These are phyloP conservation scores for Cytospora chrysosperma DNA, from an alignment of 2,329 filamentous ascomycete genomes.

Conservation along the genomic window DNA sequence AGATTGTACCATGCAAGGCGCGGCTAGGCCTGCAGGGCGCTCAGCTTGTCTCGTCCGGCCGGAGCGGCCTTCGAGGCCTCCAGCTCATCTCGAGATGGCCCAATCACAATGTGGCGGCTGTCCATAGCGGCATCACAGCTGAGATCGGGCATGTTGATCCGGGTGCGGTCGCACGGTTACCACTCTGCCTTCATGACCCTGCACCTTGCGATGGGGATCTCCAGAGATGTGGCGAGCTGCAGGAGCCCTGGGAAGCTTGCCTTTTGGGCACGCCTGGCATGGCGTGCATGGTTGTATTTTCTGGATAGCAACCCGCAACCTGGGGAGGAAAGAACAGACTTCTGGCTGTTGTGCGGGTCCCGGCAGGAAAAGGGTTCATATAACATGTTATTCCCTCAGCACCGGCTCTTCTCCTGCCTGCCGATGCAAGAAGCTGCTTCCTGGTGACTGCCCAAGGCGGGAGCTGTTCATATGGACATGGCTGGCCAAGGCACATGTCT, in stretches of 20 bases:
- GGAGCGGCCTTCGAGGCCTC: constrained; percentile 8
- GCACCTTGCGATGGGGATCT: neutral
- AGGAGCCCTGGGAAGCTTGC: neutral
- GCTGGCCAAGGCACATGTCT: neutral
- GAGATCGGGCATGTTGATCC: neutral
- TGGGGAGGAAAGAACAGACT: neutral
- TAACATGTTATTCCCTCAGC: neutral
- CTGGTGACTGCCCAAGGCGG: neutral
- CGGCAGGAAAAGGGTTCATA: neutral
- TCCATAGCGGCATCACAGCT: neutral
- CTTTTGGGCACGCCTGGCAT: neutral
- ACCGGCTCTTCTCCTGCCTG: neutral
- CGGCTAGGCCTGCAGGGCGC: constrained; percentile 4
- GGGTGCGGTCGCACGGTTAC: constrained; percentile 6
- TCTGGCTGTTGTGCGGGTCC: neutral
- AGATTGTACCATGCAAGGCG: neutral
- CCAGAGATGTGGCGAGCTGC: neutral
- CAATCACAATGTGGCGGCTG: constrained; percentile 14
- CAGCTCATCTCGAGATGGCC: constrained; percentile 13
- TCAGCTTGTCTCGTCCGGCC: constrained; percentile 9
- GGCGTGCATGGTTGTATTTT: constrained; percentile 5
- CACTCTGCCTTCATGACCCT: neutral
- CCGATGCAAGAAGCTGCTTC: neutral
- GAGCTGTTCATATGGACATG: neutral
- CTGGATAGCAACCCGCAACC: constrained; percentile 3